A percentile compares a stretch with the other conserved stretches of the same genome.
Conservation (phyloP, 306 rosid genomes). For the Pyrus bretschneideri region DNA sequence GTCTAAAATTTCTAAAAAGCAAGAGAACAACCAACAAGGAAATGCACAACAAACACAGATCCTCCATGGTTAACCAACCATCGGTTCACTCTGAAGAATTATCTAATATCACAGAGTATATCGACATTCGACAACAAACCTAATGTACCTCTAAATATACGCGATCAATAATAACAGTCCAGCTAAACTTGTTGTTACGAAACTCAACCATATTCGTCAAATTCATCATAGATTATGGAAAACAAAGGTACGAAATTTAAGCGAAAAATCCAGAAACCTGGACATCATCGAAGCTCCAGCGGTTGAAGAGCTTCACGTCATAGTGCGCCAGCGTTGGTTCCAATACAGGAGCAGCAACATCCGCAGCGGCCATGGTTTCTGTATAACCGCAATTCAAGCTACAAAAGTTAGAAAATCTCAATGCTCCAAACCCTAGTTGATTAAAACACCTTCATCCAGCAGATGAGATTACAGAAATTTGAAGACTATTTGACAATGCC, state of each 20-base stretch:
- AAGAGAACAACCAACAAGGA: background rate
- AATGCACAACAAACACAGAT: background rate
- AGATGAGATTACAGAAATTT: background rate
- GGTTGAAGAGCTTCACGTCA: conserved; percentile 9
- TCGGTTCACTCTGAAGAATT: background rate
- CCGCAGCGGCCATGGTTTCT: conserved; percentile 10
- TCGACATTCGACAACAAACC: background rate
- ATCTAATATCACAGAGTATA: no score
- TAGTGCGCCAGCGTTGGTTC: conserved; percentile 32
- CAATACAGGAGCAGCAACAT: background rate
- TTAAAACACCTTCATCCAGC: background rate
- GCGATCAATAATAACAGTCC: background rate
- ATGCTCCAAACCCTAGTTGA: background rate
- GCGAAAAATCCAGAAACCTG: conserved; percentile 21
- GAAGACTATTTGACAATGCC: background rate
- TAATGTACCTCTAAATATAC: background rate
- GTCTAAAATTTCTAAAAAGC: background rate
- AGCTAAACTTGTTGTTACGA: background rate
- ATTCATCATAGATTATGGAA: background rate
- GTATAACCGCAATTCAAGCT: background rate
- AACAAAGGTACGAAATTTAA: background rate
- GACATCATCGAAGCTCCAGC: background rate
- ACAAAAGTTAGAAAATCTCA: background rate
- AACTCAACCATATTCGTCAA: background rate
- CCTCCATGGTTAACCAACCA: background rate